Base-by-base conservation (phyloP, 345 rosid species). In the Mercurialis annua region DNA sequence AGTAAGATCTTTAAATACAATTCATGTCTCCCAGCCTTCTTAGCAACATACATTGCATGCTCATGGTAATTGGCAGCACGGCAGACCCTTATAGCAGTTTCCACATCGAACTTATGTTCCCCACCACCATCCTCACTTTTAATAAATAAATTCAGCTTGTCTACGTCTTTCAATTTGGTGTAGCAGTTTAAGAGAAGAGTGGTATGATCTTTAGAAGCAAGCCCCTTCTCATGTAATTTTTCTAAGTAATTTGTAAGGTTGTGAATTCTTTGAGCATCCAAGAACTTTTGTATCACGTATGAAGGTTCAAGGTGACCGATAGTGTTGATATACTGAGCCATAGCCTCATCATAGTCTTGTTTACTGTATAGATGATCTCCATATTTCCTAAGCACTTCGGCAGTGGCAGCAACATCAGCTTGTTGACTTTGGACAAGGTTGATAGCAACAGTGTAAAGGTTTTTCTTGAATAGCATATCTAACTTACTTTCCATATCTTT, bases 401-500 rank as follows among this genome's bases (percentile, higher is more conserved):
- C 96, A 49, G 99, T 91, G 62, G 99, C 99, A 65, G 99, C 87
- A 77, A 96, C 92, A 89, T 91, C 98, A 52, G 98, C 97, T 78
- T 94, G 95, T 72, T 94, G 99, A 70, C 96, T 94, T 69, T 87
- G 99, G 62, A 94, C 99, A 71, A 94, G 96, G 84, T 91, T 91
- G 71, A 94, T 94, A 11, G 98, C 99, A 46, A 86, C 92, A 17
- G 95, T 89, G 76, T 91, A 94, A 50, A 84, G 87, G 68, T 94
- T 91, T 77, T 89, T 94, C 95, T 91, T 94, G 82, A 89, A 94
- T 62, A 94, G 92, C 98, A 94, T 91, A 79, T 94, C 98, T 62
- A 91, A 77, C 82, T 94, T 94, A 84, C 99, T 91, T 77, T 94
- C 99, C 99, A 94, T 91, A 78, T 94, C 99, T 81, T 94, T 94